These are phyloP conservation scores for Metschnikowia proteae DNA, from an alignment of 805 yeast species.

Conservation along the genomic window DNA sequence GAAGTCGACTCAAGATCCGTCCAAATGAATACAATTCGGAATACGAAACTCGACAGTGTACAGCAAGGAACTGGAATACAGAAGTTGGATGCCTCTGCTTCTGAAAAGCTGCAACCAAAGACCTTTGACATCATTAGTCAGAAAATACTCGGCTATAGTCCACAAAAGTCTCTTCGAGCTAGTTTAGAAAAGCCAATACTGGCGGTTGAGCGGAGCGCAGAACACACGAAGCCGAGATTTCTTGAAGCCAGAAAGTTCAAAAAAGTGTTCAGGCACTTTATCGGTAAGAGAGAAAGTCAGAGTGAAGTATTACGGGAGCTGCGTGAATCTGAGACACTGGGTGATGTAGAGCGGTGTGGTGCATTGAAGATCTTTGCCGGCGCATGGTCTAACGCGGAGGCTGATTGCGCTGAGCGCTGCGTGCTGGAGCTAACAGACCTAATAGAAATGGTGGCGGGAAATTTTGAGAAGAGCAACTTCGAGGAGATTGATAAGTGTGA, in stretches of 20 bases:
- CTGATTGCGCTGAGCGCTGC: background rate
- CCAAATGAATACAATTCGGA: background rate
- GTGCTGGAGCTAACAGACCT: background rate
- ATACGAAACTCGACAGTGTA: background rate
- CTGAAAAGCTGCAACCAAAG: background rate
- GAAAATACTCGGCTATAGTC: background rate
- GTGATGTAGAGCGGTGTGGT: background rate
- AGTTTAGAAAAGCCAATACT: background rate
- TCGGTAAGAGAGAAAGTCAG: background rate
- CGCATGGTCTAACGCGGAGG: background rate
- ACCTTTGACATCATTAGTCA: background rate
- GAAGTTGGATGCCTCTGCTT: background rate
- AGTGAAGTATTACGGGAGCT: background rate
- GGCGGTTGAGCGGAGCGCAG: background rate
- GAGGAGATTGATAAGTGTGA: background rate
- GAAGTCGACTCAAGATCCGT: background rate
- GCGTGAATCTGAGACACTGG: background rate
- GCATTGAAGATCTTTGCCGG: background rate
- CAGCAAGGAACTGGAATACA: background rate
- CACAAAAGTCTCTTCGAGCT: background rate
- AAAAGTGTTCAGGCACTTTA: background rate
- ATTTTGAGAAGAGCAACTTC: background rate
- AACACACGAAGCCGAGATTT: background rate
- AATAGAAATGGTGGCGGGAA: background rate
- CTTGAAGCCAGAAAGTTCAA: background rate